phyloP scores from a whole-genome alignment of 257 asterid genomes.

The Forsythia viridissima region DNA sequence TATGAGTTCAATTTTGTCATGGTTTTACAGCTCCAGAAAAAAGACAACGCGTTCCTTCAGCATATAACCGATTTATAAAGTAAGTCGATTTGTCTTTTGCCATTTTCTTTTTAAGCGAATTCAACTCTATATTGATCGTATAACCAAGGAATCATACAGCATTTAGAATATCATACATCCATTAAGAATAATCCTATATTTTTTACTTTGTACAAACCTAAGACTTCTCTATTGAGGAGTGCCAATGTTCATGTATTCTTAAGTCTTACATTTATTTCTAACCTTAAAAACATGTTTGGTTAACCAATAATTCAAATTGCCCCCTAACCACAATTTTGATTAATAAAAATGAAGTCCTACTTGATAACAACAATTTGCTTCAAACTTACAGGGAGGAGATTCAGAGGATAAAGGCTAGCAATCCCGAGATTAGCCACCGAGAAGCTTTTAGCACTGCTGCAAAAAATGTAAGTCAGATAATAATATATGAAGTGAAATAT shows the following conservation, averaged over 20 bases:
- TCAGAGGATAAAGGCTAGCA: slow-evolving; percentile 92
- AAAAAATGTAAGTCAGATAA: slow-evolving; percentile 61
- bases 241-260: neutral
- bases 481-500: neutral
- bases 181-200: too few relatives aligned
- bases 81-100: slow-evolving; percentile 35
- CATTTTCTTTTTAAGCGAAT: neutral
- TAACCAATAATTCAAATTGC: neutral
- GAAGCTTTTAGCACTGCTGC: slow-evolving; percentile 98
- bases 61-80: slow-evolving; percentile 91
- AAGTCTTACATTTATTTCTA: neutral
- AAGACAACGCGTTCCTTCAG: slow-evolving; percentile 89
- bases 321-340: neutral
- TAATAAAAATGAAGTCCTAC: too few relatives aligned
- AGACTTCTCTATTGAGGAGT: neutral
- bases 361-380: neutral
- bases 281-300: neutral
- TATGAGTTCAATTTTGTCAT: neutral
- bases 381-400: slow-evolving; percentile 72
- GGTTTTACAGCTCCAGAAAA: slow-evolving; percentile 75
- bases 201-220: too few relatives aligned
- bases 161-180: too few relatives aligned
- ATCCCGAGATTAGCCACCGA: slow-evolving; percentile 91
- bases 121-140: neutral
- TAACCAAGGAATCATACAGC: neutral